Percentiles rank a stretch among this genome's conserved stretches.
These are phyloP conservation scores for Russula olivacea DNA, from an alignment of 768 basidiomycete genomes.

Conservation along the genomic window DNA sequence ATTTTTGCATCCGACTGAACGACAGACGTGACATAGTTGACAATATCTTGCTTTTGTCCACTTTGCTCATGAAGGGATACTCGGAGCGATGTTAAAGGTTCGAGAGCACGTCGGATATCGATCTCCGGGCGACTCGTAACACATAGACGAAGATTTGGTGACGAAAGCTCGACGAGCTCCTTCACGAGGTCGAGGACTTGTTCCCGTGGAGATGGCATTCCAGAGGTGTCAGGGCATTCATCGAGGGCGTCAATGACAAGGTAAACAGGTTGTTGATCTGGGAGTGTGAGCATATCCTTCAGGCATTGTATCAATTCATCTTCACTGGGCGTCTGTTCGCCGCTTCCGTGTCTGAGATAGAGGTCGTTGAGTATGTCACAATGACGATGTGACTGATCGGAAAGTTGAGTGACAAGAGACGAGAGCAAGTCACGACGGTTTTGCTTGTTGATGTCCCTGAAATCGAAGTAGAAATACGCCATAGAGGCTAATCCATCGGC, in stretches of 20 bases:
- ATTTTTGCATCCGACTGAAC: background rate
- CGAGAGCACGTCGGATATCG: background rate
- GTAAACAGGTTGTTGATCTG: background rate
- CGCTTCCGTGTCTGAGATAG: background rate
- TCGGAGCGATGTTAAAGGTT: background rate
- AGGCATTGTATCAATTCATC: background rate
- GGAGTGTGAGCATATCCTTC: background rate
- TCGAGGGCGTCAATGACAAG: background rate
- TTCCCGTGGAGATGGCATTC: constrained; percentile 1
- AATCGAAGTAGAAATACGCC: background rate
- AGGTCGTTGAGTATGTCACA: background rate
- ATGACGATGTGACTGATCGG: background rate
- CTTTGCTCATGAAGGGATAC: background rate
- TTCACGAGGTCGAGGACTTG: background rate
- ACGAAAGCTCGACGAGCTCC: background rate
- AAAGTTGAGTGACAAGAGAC: background rate
- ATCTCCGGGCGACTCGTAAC: constrained; percentile 1
- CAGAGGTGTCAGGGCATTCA: background rate
- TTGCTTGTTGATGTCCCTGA: background rate
- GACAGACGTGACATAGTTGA: background rate
- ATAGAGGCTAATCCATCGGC: background rate
- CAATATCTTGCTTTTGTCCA: background rate
- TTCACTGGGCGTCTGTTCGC: background rate
- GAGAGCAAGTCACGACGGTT: background rate
- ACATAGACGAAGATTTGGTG: background rate